Percentiles rank a stretch among this genome's conserved stretches.
These are phyloP conservation scores for Pilaira anomala DNA, from an alignment of 192 early-diverging fungal species.

Conservation along the genomic window DNA sequence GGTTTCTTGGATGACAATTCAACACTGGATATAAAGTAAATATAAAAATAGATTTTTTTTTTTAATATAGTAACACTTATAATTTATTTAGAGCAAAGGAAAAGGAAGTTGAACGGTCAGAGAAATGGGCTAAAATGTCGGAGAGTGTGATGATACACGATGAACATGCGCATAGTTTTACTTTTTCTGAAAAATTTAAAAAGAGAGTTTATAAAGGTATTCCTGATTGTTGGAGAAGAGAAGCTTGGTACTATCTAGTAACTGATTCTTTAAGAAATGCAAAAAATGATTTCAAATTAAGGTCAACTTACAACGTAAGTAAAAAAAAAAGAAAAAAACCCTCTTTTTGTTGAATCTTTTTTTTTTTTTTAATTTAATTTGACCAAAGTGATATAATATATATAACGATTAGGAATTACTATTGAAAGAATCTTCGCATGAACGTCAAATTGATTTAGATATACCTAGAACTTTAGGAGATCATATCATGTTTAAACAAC, in stretches of 20 bases:
- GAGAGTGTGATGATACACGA: not conserved
- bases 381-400: too few species aligned
- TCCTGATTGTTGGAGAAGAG: constrained; percentile 55
- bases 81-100: constrained; percentile 6
- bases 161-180: constrained; percentile 27
- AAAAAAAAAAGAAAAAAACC: not conserved
- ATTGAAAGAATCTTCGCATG: constrained; percentile 38
- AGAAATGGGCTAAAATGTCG: constrained; percentile 39
- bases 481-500: constrained; percentile 57
- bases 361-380: constrained; percentile 7
- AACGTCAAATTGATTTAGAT: constrained; percentile 59
- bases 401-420: constrained; percentile 18
- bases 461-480: constrained; percentile 55
- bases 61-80: not conserved
- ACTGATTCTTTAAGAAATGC: constrained; percentile 25
- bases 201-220: constrained; percentile 55
- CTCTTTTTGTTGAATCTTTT: not conserved
- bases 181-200: constrained; percentile 39
- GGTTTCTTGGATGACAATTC: constrained; percentile 26
- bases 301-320: constrained; percentile 19
- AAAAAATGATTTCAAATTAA: constrained; percentile 19
- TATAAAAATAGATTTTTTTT: not conserved
- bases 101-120: constrained; percentile 32
- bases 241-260: constrained; percentile 44
- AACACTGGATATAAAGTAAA: not conserved